phyloP scores from a whole-genome alignment of 352 stramenopile genomes.

The Phytophthora syringae region DNA sequence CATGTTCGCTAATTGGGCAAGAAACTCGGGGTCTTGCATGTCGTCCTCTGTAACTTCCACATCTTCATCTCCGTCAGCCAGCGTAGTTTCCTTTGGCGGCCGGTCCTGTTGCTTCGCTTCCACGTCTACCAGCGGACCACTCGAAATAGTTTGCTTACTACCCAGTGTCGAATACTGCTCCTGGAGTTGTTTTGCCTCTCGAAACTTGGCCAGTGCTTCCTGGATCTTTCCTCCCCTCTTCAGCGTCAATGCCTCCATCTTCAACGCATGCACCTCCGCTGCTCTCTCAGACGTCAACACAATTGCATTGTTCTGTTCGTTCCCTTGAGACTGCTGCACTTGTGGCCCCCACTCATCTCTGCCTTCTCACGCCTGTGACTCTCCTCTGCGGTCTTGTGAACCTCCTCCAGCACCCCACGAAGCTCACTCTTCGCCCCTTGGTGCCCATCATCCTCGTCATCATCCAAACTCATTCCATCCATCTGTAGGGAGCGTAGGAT shows the following conservation, averaged over 20 bases:
- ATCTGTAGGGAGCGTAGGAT: constrained; percentile 66
- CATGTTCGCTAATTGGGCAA: constrained; percentile 62
- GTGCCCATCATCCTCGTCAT: constrained; percentile 31
- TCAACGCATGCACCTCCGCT: constrained; percentile 49
- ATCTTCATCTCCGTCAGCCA: constrained; percentile 36
- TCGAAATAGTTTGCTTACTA: background rate
- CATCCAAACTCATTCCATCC: constrained; percentile 34
- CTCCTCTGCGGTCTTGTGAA: constrained; percentile 37
- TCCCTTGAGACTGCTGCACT: background rate
- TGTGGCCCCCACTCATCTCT: constrained; percentile 19
- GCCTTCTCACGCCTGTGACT: constrained; percentile 30
- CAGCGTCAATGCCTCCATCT: constrained; percentile 58
- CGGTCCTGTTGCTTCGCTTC: background rate
- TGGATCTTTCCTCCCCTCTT: constrained; percentile 64
- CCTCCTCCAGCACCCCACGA: constrained; percentile 41
- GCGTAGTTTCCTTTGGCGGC: constrained; percentile 1
- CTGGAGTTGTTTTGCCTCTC: constrained; percentile 65
- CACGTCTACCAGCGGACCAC: background rate
- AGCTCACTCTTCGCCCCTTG: constrained; percentile 46
- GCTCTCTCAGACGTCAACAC: background rate
- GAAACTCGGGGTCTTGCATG: constrained; percentile 74
- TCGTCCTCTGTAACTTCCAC: constrained; percentile 83
- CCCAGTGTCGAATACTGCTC: constrained; percentile 20
- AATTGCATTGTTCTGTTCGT: background rate
- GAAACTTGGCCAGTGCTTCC: constrained; percentile 62